Base-by-base conservation (phyloP, 83 land plant species). In the Thuja plicata region DNA sequence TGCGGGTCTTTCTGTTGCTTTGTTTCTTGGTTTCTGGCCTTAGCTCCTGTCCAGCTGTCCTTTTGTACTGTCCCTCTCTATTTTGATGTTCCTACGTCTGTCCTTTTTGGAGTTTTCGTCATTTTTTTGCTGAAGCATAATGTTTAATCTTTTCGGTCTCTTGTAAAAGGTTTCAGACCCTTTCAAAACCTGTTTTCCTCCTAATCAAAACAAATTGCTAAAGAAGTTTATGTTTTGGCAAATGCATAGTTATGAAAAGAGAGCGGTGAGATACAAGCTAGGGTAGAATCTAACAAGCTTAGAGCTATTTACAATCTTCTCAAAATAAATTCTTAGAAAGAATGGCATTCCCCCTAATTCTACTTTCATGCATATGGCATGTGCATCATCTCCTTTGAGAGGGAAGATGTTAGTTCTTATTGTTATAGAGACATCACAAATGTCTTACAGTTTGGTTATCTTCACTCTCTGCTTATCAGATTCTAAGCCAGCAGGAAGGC, bases 371-470 rank as follows among this genome's bases (percentile, higher is more conserved):
- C 89, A 93, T 35, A 92, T 91, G 43, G 87, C 91, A 84, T 93
- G 91, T 5, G 93, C 91, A 88, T 87, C 88, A 71, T 91, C 93
- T 87, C 93, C 91, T 11, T 88, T 91, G 84, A 93, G 84, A 24
- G 89, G 87, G 84, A 88, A 91, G 87, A 91, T 89, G 71, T 93
- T 92, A 32, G 93, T 89, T 81, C 91, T 80, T 86, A 90, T 88
- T 40, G 91, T 89, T 43, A 92, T 89, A 7, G 97, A 98, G 40
- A 97, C 96, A 87, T 98, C 89, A 91, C 99, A 98, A 21, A 88
- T 77, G 85, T 97, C 93, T 99, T 97, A 97, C 11, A 97, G 91
- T 91, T 94, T 91, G 79, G 97, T 84, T 32, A 98, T 96, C 55
- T 93, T 91, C 88, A 79, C 91, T 86, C 93, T 89, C 71, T 95